Evolutionary conservation across 2,329 filamentous ascomycete genomes (phyloP).

Genomic region (Metarhizium brunneum): DNA sequence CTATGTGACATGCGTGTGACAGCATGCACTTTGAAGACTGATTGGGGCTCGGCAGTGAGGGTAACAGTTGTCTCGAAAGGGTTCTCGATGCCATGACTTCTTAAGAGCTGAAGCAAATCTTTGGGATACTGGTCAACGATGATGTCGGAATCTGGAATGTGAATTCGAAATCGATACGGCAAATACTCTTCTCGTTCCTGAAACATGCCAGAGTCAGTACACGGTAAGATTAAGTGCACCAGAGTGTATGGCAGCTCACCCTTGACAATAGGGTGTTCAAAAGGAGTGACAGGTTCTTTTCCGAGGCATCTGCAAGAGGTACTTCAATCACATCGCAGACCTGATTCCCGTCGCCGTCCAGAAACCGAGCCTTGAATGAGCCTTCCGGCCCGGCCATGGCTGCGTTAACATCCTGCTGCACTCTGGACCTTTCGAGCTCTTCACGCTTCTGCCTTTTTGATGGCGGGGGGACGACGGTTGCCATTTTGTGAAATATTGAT

Average conservation of each 20-base stretch:
- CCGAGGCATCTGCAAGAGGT: conserved; percentile 72
- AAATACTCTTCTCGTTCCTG: conserved; percentile 48
- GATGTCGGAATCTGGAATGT: conserved; percentile 42
- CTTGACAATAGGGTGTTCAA: conserved; percentile 76
- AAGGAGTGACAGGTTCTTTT: conserved; percentile 81
- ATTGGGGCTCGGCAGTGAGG: conserved; percentile 65
- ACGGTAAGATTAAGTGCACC: neutral
- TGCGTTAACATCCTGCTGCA: conserved; percentile 66
- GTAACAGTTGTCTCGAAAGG: conserved; percentile 47
- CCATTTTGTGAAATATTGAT: conserved; percentile 43
- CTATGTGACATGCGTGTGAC: conserved; percentile 83
- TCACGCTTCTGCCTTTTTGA: conserved; percentile 81
- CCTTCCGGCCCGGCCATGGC: conserved; percentile 61
- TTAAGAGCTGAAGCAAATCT: conserved; percentile 45
- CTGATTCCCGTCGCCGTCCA: conserved; percentile 70
- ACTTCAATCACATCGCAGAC: conserved; percentile 62
- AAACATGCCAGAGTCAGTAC: neutral
- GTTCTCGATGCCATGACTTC: conserved; percentile 46
- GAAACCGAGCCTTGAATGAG: conserved; percentile 77
- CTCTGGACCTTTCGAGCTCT: conserved; percentile 57
- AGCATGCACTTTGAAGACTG: conserved; percentile 86
- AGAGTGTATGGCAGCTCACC: conserved; percentile 29
- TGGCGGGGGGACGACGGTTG: conserved; percentile 73
- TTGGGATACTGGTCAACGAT: conserved; percentile 47
- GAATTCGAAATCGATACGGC: conserved; percentile 53